Base-by-base conservation (phyloP, 208 protist genomes). In the Willaertia magna region DNA sequence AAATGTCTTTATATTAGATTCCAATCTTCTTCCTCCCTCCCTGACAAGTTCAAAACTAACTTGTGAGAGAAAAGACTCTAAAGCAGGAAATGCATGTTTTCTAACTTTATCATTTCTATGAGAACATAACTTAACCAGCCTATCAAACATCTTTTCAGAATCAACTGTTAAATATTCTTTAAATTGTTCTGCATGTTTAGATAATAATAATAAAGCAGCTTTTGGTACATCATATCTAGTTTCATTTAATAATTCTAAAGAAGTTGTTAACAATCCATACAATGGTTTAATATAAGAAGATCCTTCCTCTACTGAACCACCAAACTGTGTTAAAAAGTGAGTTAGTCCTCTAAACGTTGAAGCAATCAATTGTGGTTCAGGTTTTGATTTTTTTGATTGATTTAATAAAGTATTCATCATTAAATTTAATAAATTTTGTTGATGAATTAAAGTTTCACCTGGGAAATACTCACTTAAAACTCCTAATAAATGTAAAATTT, bases 81-180 rank as follows among this genome's bases (percentile, higher is more conserved):
- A 40, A 1, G 84, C 67, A 7, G 47, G 43, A 47, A 90, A 90
- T n/a, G 84, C 86, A 22, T 85, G 26, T 48, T 87, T 85, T 34
- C 84, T 75, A 18, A 74, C 84, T 49, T 81, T 61, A 7, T 87
- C 88, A 52, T 90, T 88, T 2, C 2, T 20, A 76, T 90, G 86
- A 4, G 82, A 87, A 51, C 88, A 90, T 47, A 85, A 85, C 12
- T 49, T 3, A 18, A 52, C 43, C 9, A 90, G 14, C 16, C 86
- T 18, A 0, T 4, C 16, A 67, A 81, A 88, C n/a, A 90, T 79
- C 4, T 85, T 86, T 52, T 90, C 78, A 30, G 59, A 59, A 43
- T 88, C 85, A 39, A 88, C 86, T 1, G 88, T 87, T 0, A 90
- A 40, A 83, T 90, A 90, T 40, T 88, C 82, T 47, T 74, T 83